Evolutionary conservation across 2,329 filamentous ascomycete genomes (phyloP), one percentile per base, ranked within the genome.

Genomic region (Seiridium cupressi): DNA sequence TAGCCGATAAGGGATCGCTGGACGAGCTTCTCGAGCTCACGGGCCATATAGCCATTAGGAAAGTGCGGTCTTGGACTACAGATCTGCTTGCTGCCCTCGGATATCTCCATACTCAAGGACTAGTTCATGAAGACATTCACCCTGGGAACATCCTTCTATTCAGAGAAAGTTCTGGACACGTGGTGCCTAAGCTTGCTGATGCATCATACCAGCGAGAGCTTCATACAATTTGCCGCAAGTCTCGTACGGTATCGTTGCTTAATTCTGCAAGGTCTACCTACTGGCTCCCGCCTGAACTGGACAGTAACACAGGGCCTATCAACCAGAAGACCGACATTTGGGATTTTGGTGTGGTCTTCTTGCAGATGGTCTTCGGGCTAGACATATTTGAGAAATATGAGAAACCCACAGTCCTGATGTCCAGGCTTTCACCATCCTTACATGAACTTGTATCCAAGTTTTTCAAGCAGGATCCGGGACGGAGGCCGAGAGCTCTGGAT

Each of bases 351-450:
- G 86, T 97, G 36, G 85, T 97, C 4, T 91, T 97, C 67, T 75
- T 97, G 44, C 94, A 99, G 72, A 97, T 98, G 92, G 84, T 95
- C 3, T 94, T 97, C 72, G 95, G 95, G 2, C 81, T 92, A 40
- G 87, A 92, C 65, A 85, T 92, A 5, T 81, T 90, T 18, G 83
- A 89, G 61, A 90, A 88, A 61, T 94, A 95, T 73, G 88, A 88
- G 13, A 96, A 92, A 0, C 93, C 94, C 1, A 85, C 84, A 60
- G 85, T 87, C 47, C 76, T 97, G 56, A 88, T 92, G 71, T 87
- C 89, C 10, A 86, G 87, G 1, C 76, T 93, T 40, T 83, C 85
- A 7, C 83, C 87, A 51, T 82, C 92, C 4, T 77, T 97, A 42
- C 85, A 90, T 62, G 93, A 97, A 68, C 81, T 99, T 47, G 82